A percentile compares a stretch with the other conserved stretches of the same genome.
Conservation (phyloP, 164 flowering plant species). For the Magnolia sinica region DNA sequence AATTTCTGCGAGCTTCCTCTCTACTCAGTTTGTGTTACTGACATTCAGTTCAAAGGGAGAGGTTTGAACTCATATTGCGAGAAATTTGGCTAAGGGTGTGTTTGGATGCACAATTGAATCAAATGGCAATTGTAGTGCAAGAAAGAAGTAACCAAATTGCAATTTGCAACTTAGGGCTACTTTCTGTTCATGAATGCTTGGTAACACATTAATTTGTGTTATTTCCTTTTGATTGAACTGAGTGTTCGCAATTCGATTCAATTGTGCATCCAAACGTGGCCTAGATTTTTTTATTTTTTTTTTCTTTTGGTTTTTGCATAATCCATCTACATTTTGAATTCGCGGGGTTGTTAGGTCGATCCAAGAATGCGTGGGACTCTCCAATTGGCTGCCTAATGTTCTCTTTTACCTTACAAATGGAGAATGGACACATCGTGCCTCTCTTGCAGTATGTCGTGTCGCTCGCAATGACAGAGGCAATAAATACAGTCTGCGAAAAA, state of each 20-base stretch:
- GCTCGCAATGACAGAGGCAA: conserved; percentile 84
- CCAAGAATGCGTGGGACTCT: conserved; percentile 89
- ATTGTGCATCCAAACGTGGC: background rate
- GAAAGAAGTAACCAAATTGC: too few species aligned
- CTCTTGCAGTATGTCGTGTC: conserved; percentile 84
- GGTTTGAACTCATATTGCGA: conserved; percentile 36
- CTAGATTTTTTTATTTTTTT: background rate
- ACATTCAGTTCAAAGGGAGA: conserved; percentile 87
- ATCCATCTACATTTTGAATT: background rate
- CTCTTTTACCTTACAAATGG: conserved; percentile 90
- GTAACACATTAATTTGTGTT: background rate
- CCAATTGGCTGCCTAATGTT: conserved; percentile 88
- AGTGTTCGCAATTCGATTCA: background rate
- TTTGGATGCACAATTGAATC: background rate
- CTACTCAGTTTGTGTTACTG: conserved; percentile 86
- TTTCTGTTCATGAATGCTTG: background rate
- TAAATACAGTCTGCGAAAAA: conserved; percentile 57
- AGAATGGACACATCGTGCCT: conserved; percentile 78
- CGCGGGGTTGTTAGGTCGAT: conserved; percentile 47
- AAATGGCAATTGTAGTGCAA: background rate
- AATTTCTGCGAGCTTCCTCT: conserved; percentile 75
- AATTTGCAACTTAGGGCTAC: background rate
- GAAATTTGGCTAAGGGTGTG: background rate
- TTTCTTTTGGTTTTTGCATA: background rate
- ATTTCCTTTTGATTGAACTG: background rate